Base-by-base conservation (phyloP, 2,329 filamentous ascomycete genomes). In the Cladophialophora psammophila region DNA sequence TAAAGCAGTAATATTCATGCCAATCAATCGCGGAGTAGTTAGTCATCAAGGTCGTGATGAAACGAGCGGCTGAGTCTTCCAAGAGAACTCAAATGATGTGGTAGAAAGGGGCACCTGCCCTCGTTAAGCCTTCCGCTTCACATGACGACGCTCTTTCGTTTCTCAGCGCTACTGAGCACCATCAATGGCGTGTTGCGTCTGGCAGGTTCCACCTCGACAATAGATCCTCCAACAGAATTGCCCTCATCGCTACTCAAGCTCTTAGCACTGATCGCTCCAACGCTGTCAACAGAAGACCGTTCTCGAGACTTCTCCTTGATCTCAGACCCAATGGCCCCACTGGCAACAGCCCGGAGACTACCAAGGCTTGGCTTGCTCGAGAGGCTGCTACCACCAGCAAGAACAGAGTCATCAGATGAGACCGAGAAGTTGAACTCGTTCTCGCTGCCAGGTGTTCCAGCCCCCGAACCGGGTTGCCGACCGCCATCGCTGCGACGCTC, bases 381-480 rank as follows among this genome's bases (percentile, higher is more conserved):
- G 69, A 96, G 85, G 79, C 91, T 96, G 72, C 91, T 90, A 70
- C 92, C 94, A 77, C 91, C 91, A 75, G 87, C 87, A 69, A 81
- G 75, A 64, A 87, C 89, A 65, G 91, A 89, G 64, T 90, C 91
- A 72, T 95, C 92, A 75, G 94, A 92, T 12, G 80, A 78, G 57
- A 90, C 86, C 9, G 90, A 89, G 71, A 91, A 90, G 65, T 88
- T 83, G 74, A 86, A 85, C 62, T 88, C 87, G 69, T 86, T 89
- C 82, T 98, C 95, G 61, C 93, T 97, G 65, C 94, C 91, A 12
- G 95, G 94, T 75, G 92, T 96, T 81, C 93, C 92, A 79, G 90
- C 94, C 67, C 92, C 92, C 67, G 85, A 85, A 71, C 83, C 86
- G 66, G 83, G 83, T 69, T 83, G 86, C 91, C 84, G 86, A 77